A percentile compares a stretch with the other conserved stretches of the same genome.
Evolutionary conservation across 495 filamentous ascomycete genomes (phyloP).

Genomic region (Aspergillus haitiensis): DNA sequence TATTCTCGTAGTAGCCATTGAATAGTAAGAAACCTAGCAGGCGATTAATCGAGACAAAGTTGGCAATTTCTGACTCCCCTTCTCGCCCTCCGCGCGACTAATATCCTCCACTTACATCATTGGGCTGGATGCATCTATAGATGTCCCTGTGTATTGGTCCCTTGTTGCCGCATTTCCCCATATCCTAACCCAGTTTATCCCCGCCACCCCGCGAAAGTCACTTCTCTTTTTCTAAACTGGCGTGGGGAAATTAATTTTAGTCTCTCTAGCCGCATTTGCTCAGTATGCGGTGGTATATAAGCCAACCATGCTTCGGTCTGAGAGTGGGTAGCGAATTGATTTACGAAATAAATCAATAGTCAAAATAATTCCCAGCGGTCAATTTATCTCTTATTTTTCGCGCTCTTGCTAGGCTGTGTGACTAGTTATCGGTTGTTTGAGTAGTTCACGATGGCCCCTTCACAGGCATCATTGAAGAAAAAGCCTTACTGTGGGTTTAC

Average conservation of each 20-base stretch:
- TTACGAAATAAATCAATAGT: no score
- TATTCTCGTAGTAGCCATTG: no score
- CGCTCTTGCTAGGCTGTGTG: no score
- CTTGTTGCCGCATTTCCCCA: not conserved
- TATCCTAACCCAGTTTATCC: not conserved
- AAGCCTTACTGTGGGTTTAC: slow-evolving; percentile 58
- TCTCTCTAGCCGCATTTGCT: not conserved
- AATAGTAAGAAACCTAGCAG: no score
- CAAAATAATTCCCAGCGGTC: no score
- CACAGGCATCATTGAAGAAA: slow-evolving; percentile 18
- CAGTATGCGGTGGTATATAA: not conserved
- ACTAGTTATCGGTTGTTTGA: not conserved
- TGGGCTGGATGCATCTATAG: not conserved
- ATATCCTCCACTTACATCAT: no score
- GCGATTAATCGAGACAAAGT: no score
- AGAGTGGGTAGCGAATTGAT: not conserved
- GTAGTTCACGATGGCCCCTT: not conserved
- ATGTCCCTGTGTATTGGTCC: not conserved
- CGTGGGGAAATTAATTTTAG: not conserved
- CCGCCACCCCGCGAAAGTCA: not conserved
- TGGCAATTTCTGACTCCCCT: no score
- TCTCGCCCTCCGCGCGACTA: no score
- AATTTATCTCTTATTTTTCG: no score
- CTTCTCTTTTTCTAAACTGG: not conserved
- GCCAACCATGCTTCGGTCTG: not conserved